Base-by-base conservation (phyloP, 345 rosid species). In the Dipteronia sinensis region DNA sequence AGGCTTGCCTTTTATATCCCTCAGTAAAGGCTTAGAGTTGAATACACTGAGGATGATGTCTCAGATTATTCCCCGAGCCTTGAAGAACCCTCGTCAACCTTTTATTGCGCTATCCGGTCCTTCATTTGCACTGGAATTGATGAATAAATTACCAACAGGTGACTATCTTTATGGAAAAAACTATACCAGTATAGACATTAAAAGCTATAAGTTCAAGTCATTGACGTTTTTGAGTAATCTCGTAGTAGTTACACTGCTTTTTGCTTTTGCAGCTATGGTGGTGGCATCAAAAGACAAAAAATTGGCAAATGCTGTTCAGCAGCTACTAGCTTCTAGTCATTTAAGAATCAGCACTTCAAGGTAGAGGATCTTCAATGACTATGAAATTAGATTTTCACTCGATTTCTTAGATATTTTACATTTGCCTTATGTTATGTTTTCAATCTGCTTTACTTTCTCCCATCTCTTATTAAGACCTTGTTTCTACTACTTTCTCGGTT, bases 91-190 rank as follows among this genome's bases (percentile, higher is more conserved):
- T 34, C 38, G 38, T 34, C 38, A 34, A 34, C 38, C 98, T 78
- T 94, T 93, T 76, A 74, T 92, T 86, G 97, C 96, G 2, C 82
- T 93, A 42, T 94, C 98, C 10, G 97, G 98, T 27, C 97, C 98
- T 51, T 94, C 98, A 19, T 94, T 94, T 87, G 97, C 97, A 15
- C 59, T 89, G 78, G 98, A 94, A 84, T 77, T 94, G 84, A 94
- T 93, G 97, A 93, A 94, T 75, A 86, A 87, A 61, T 82, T 94
- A 55, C 97, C 98, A 15, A 94, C 98, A 82, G 98, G 98, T 94
- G 29, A 17, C 77, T 65, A 38, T 53, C 0, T 1, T 8, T 64
- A 22, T 58, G 74, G 11, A 6, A 42, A 16, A 40, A 38, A 22
- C 17, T 61, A 3, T 3, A 15, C 8, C 15, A 22, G 16, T 22